Base-by-base conservation (phyloP, 768 basidiomycete species). In the Dendrothele bispora region DNA sequence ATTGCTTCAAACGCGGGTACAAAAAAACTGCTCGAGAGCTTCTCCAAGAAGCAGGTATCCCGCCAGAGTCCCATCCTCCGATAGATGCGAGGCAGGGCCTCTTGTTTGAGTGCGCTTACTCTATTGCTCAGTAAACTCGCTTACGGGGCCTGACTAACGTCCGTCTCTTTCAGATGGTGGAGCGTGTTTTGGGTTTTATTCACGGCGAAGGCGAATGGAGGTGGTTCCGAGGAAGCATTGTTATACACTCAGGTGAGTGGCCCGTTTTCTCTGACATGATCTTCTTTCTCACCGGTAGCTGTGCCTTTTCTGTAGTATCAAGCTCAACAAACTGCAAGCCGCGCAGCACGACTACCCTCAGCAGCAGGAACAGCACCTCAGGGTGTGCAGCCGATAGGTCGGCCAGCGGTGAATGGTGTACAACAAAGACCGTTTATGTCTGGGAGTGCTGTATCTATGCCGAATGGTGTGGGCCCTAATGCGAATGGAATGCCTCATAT, bases 161-260 rank as follows among this genome's bases (percentile, higher is more conserved):
- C 36, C 49, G 45, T 40, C 37, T 37, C 50, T 43, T 55, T 45
- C 55, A 90, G 88, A 62, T 91, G 89, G 89, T 91, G 89, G 89
- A 86, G 82, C 55, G 89, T 91, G 20, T 91, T 91, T 58, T 91
- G 89, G 89, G 83, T 89, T 0, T 69, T 91, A 14, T 91, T 91
- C 61, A 82, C 83, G 11, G 87, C 88, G 38, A 91, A 91, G 66
- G 87, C 84, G 53, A 84, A 76, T 40, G 79, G 79, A 25, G 62
- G 60, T 7, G 83, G 81, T 17, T 61, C 81, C n/a, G 86, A 88
- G 1, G 87, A 90, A 53, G 88, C 85, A 20, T 54, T 88, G 61
- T 49, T 83, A 28, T 90, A 89, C 61, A 82, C 78, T 0, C 82
- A 85, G 69, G 88, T 87, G 54, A n/a, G n/a, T n/a, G n/a, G n/a